phyloP scores from a whole-genome alignment of 257 asterid genomes.

The Apocynum venetum region DNA sequence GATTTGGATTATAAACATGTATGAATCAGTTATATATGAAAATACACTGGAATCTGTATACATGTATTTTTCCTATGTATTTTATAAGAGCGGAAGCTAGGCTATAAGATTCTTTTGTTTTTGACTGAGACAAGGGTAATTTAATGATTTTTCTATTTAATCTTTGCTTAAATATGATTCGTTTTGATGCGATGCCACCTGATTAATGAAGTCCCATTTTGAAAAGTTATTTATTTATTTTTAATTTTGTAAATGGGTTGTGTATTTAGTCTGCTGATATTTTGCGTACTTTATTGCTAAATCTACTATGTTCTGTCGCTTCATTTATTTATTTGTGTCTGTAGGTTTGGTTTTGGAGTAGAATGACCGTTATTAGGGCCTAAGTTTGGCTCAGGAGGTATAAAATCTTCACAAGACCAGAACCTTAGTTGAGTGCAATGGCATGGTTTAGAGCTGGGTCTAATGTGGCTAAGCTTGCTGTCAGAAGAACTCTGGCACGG shows the following conservation, averaged over 20 bases:
- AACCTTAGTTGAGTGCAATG: constrained; percentile 40
- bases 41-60: not conserved
- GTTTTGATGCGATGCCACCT: not conserved
- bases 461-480: constrained; percentile 67
- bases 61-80: not conserved
- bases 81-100: not conserved
- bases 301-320: not conserved
- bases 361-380: constrained; percentile 6
- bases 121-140: not conserved
- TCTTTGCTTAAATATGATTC: constrained; percentile 2
- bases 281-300: not conserved
- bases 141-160: not conserved
- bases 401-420: not conserved
- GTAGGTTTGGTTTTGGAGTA: constrained; percentile 1
- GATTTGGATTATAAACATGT: not conserved
- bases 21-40: not conserved
- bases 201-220: not conserved
- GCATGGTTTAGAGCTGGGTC: constrained; percentile 88
- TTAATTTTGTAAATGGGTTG: not conserved
- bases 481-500: constrained; percentile 56
- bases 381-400: constrained; percentile 15
- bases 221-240: not conserved
- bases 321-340: not conserved
- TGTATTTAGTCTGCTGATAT: not conserved
- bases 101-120: not conserved